Evolutionary conservation across 352 stramenopile species (phyloP).

Genomic region (Pythium utonaiense): DNA sequence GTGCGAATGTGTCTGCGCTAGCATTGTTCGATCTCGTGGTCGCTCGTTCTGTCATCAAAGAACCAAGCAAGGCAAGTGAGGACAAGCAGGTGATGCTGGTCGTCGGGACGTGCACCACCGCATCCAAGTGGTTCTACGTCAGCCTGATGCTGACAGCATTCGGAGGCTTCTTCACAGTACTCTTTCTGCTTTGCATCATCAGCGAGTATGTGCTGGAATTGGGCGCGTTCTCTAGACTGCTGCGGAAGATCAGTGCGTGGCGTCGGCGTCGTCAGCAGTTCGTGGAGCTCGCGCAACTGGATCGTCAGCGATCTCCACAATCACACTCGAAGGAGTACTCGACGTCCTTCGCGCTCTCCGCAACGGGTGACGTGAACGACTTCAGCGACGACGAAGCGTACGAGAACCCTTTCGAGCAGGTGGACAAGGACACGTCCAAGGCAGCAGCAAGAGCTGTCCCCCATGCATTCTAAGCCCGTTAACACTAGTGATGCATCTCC

Average conservation of each 20-base stretch:
- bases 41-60: background rate
- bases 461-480: background rate
- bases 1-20: constrained; percentile 4
- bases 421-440: background rate
- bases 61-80: background rate
- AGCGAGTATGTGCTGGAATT: constrained; percentile 13
- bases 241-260: background rate
- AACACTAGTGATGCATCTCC: too few species aligned
- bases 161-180: constrained; percentile 16
- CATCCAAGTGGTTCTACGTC: constrained; percentile 18
- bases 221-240: background rate
- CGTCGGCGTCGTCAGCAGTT: background rate
- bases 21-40: constrained; percentile 19
- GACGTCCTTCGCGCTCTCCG: constrained; percentile 7
- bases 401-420: too few species aligned
- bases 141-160: constrained; percentile 11
- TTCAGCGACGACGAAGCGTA: constrained; percentile 4
- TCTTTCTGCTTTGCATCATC: constrained; percentile 17
- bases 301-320: background rate
- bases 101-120: constrained; percentile 9
- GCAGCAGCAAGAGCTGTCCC: background rate
- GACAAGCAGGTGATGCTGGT: constrained; percentile 2
- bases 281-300: constrained; percentile 16
- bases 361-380: constrained; percentile 7
- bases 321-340: constrained; percentile 1